Percentiles rank a stretch among this genome's conserved stretches.
Conservation (phyloP, 2,329 filamentous ascomycete genomes). For the Rutstroemia sp. region DNA sequence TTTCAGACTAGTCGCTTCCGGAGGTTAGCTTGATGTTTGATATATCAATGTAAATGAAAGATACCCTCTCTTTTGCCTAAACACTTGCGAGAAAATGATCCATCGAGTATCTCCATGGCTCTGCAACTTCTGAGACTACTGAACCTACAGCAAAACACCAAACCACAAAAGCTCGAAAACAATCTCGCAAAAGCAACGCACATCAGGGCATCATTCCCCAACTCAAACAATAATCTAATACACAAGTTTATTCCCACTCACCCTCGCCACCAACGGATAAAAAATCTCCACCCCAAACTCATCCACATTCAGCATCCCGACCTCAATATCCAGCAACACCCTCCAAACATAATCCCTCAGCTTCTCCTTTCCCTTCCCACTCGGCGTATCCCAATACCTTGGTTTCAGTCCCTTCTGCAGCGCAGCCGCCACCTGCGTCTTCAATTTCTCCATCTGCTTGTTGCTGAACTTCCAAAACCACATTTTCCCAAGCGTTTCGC, state of each 20-base stretch:
- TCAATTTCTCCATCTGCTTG: conserved; percentile 16
- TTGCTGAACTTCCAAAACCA: conserved; percentile 10
- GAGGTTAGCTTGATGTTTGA: too few species aligned
- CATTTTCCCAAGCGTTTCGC: conserved; percentile 8
- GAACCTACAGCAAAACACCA: too few species aligned
- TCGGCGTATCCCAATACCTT: conserved; percentile 37
- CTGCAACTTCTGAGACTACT: too few species aligned
- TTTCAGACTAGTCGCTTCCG: too few species aligned
- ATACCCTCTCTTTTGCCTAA: too few species aligned
- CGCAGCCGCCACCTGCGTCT: conserved; percentile 30
- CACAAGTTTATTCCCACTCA: not conserved
- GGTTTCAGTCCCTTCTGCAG: conserved; percentile 32
- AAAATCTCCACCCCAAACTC: conserved; percentile 10
- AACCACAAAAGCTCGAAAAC: too few species aligned
- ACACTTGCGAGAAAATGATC: too few species aligned
- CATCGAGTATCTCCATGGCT: too few species aligned
- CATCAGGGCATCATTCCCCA: too few species aligned
- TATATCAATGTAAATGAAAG: too few species aligned
- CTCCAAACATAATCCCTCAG: conserved; percentile 34
- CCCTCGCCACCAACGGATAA: not conserved
- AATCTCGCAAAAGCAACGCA: too few species aligned
- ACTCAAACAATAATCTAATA: not conserved
- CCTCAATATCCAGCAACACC: conserved; percentile 30
- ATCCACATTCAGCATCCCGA: conserved; percentile 38
- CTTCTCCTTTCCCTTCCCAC: conserved; percentile 30